These are phyloP conservation scores for Trichosporon faecale DNA, from an alignment of 1,284 basidiomycete genomes.

Conservation along the genomic window DNA sequence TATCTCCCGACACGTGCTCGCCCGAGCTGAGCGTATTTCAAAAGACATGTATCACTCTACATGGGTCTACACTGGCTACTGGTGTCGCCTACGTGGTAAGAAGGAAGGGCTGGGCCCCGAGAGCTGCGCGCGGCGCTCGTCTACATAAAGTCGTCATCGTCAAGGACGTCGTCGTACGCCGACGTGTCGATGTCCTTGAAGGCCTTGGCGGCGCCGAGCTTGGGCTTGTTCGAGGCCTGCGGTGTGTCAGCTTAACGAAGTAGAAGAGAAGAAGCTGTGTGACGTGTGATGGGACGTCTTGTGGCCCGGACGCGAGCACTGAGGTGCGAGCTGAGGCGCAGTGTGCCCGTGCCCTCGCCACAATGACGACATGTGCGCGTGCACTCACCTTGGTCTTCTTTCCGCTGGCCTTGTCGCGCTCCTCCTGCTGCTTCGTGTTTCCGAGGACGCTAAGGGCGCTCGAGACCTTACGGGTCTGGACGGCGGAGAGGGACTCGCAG, in stretches of 20 bases:
- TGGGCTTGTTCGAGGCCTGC: slow-evolving; percentile 59
- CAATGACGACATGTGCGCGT: neutral
- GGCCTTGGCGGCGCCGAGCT: slow-evolving; percentile 71
- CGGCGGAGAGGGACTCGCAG: slow-evolving; percentile 70
- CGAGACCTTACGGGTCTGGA: slow-evolving; percentile 83
- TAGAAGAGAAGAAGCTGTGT: slow-evolving; percentile 5
- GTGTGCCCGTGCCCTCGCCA: neutral
- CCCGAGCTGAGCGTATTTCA: neutral
- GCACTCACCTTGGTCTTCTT: slow-evolving; percentile 66
- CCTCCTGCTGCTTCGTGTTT: slow-evolving; percentile 90
- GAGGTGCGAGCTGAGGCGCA: neutral
- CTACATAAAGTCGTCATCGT: slow-evolving; percentile 58
- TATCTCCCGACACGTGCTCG: neutral
- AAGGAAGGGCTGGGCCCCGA: neutral
- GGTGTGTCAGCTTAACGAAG: neutral
- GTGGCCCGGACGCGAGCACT: neutral
- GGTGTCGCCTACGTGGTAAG: neutral
- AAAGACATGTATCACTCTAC: slow-evolving; percentile 9
- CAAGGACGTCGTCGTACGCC: slow-evolving; percentile 78
- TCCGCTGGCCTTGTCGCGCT: slow-evolving; percentile 74
- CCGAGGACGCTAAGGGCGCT: slow-evolving; percentile 75
- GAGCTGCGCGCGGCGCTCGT: neutral
- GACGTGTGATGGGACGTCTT: neutral
- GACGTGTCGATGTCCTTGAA: slow-evolving; percentile 66
- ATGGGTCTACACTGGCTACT: slow-evolving; percentile 9